Evolutionary conservation across 768 basidiomycete species (phyloP).

Genomic region (Paxillus involutus): DNA sequence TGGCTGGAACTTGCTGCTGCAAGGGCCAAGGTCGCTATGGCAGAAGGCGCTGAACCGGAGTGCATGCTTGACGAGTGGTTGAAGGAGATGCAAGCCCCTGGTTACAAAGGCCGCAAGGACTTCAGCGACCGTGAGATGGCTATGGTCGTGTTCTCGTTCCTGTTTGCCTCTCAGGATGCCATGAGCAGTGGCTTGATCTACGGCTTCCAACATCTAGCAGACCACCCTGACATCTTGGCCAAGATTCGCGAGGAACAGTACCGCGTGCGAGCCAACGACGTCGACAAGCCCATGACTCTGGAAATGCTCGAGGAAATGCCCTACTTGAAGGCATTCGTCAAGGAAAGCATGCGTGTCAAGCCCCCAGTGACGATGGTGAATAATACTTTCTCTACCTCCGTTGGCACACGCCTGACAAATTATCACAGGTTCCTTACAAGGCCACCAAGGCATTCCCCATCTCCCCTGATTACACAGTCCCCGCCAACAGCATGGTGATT

Average conservation of each 20-base stretch:
- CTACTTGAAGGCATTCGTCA: constrained; percentile 89
- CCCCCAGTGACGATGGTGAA: constrained; percentile 95
- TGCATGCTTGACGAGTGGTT: constrained; percentile 97
- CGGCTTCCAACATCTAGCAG: constrained; percentile 94
- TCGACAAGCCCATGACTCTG: constrained; percentile 74
- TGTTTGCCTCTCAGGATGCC: constrained; percentile 96
- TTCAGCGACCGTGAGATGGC: constrained; percentile 96
- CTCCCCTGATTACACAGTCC: constrained; percentile 87
- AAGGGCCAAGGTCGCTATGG: constrained; percentile 80
- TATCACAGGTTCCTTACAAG: constrained; percentile 83
- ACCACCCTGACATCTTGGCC: constrained; percentile 83
- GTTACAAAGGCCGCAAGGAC: constrained; percentile 74
- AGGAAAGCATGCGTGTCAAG: constrained; percentile 87
- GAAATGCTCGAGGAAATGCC: constrained; percentile 92
- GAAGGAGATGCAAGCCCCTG: constrained; percentile 60
- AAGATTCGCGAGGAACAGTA: constrained; percentile 93
- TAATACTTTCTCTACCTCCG: constrained; percentile 1
- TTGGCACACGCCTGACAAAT: constrained; percentile 8
- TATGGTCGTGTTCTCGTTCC: constrained; percentile 94
- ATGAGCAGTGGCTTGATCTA: constrained; percentile 98
- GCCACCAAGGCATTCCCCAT: constrained; percentile 91
- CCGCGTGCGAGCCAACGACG: constrained; percentile 74
- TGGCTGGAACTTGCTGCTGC: constrained; percentile 80
- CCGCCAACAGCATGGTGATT: constrained; percentile 90
- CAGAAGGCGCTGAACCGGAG: constrained; percentile 71